These are phyloP conservation scores for Shiraia sp. DNA, from an alignment of 2,329 filamentous ascomycete genomes.

Conservation along the genomic window DNA sequence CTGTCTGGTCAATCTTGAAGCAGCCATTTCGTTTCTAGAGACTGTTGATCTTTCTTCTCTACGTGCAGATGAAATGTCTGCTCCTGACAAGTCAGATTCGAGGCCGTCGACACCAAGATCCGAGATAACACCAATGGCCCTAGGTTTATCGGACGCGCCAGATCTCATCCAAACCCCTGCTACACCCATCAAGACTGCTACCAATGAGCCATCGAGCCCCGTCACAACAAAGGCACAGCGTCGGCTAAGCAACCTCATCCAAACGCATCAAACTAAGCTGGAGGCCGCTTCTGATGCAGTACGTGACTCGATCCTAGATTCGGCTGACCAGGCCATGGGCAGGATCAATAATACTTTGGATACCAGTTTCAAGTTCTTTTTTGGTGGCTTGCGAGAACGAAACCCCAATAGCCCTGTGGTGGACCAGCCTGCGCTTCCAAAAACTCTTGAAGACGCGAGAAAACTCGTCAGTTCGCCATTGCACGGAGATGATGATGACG, in stretches of 20 bases:
- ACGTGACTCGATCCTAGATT: conserved; percentile 66
- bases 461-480: conserved; percentile 80
- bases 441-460: conserved; percentile 89
- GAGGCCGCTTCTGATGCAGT: conserved; percentile 83
- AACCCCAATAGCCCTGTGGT: conserved; percentile 38
- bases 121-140: conserved; percentile 45
- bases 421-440: conserved; percentile 65
- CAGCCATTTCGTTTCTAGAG: conserved; percentile 89
- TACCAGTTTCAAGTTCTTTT: conserved; percentile 89
- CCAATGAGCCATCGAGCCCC: conserved; percentile 35
- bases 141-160: conserved; percentile 43
- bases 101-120: conserved; percentile 53
- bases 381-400: conserved; percentile 82
- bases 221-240: conserved; percentile 64
- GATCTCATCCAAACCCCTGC: conserved; percentile 47
- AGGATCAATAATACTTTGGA: conserved; percentile 89
- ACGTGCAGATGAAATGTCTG: conserved; percentile 75
- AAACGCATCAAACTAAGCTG: conserved; percentile 79
- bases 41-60: conserved; percentile 92
- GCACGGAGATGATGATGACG: conserved; percentile 53
- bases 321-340: conserved; percentile 89
- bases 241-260: conserved; percentile 82
- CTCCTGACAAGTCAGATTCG: conserved; percentile 56
- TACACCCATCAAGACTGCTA: conserved; percentile 26
- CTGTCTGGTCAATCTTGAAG: conserved; percentile 93